Base-by-base conservation (phyloP, 169 alveolate genomes). In the Eimeria maxima region DNA sequence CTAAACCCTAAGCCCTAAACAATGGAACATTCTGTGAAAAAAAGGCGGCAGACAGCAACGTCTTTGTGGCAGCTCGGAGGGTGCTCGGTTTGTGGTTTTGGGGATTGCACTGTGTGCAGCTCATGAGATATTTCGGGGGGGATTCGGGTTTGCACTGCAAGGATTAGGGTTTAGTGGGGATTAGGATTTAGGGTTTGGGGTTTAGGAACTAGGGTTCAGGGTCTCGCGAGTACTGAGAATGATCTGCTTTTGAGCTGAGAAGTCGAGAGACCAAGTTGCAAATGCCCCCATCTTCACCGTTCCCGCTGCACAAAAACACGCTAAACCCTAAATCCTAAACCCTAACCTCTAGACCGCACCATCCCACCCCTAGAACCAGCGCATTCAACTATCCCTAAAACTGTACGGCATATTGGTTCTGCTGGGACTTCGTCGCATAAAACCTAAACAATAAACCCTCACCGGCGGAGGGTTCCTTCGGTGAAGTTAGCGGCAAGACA, bases 231-330 rank as follows among this genome's bases (percentile, higher is more conserved):
- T 53, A 53, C 63, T 53, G 63, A 53, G 86, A 42, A 74, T 33
- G 14, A 50, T 74, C 53, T 74, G 86, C 53, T 74, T 74, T 50
- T 74, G 57, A 27, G 86, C 38, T 27, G 86, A 57, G 86, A 74
- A 74, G 86, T 74, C 55, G n/a, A 74, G n/a, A 74, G 86, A 74
- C 86, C 86, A 74, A 29, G 86, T 33, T n/a, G 18, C n/a, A 27
- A 8, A 42, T 6, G 55, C 47, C 86, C 24, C 86, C 86, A 74
- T 74, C 86, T 33, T 42, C 53, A 74, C 86, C 10, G 86, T 74
- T 6, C 44, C 86, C 86, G n/a, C 86, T 74, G 29, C 38, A 67
- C 27, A 67, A 16, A 65, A 20, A 67, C 27, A 67, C 78, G 38
- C 78, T 67, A n/a, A 67, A 67, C 78, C 78, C 78, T 67, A 67